Base-by-base conservation (phyloP, 31 red algal genomes). In the Asparagopsis taxiformis region DNA sequence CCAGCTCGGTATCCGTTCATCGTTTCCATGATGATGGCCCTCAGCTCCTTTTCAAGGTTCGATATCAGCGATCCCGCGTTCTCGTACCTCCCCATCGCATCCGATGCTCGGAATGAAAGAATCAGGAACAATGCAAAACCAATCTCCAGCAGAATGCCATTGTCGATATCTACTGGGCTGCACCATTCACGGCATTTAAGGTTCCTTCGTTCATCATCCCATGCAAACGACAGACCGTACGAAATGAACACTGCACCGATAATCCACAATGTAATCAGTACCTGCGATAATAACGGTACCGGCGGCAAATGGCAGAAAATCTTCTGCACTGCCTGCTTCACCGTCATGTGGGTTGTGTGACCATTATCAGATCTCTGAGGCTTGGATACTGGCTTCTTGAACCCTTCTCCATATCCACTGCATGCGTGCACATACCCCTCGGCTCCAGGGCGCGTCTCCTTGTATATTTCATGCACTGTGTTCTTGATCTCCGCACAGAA, bases 181-280 rank as follows among this genome's bases (percentile, higher is more conserved):
- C n/a, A n/a, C n/a, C n/a, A n/a, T n/a, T n/a, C n/a, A n/a, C 20
- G 16, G 0, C 59, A 64, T 11, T n/a, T n/a, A n/a, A n/a, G n/a
- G n/a, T n/a, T n/a, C n/a, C n/a, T n/a, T n/a, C n/a, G n/a, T n/a
- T n/a, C n/a, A n/a, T n/a, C n/a, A n/a, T n/a, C n/a, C n/a, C n/a
- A n/a, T n/a, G n/a, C n/a, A n/a, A n/a, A n/a, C n/a, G n/a, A n/a
- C n/a, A n/a, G n/a, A n/a, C n/a, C n/a, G 39, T 61, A 81, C 17
- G 62, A 81, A 0, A 37, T n/a, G 33, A 60, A 52, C 13, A 68
- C 53, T 29, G 77, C 77, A 11, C 55, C n/a, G n/a, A 60, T 54
- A 21, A 51, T 51, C 77, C 77, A 81, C 15, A 58, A 20, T 28
- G 51, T 49, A 11, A 53, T 19, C 10, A 59, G 11, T 17, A 62